Conservation (phyloP, 345 rosid genomes). For the Isatis tinctoria region DNA sequence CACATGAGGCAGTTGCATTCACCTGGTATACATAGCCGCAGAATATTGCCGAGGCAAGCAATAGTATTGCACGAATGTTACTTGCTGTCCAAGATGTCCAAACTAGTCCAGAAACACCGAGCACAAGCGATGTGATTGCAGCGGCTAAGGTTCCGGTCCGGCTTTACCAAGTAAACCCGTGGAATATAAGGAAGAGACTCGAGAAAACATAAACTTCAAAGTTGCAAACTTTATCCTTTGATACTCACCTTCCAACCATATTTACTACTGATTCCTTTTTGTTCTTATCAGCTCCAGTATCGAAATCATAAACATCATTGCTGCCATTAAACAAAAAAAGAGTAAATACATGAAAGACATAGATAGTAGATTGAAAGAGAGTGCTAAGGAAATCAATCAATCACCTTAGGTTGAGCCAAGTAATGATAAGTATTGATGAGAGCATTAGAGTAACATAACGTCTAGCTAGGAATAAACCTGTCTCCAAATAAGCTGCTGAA, state of each 20-base stretch:
- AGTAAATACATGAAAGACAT: conserved; percentile 1
- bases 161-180: conserved; percentile 33
- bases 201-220: not conserved
- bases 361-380: conserved; percentile 5
- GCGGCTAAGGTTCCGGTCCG: conserved; percentile 57
- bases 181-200: not conserved
- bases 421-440: conserved; percentile 70
- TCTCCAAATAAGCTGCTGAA: conserved; percentile 73
- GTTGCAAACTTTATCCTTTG: not conserved
- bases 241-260: conserved; percentile 66
- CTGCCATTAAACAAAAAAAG: conserved; percentile 42
- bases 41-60: conserved; percentile 56
- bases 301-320: conserved; percentile 95
- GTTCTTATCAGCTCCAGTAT: conserved; percentile 90
- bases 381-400: not conserved
- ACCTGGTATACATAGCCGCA: conserved; percentile 92
- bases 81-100: conserved; percentile 57
- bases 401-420: conserved; percentile 89
- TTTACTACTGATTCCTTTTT: conserved; percentile 89
- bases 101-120: conserved; percentile 58
- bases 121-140: conserved; percentile 49
- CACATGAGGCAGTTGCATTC: not conserved
- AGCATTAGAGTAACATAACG: conserved; percentile 60
- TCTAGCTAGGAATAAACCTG: conserved; percentile 48
- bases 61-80: conserved; percentile 49